These are phyloP conservation scores for Carex kokanica DNA, from an alignment of 176 grass and related monocot genomes.

Conservation along the genomic window DNA sequence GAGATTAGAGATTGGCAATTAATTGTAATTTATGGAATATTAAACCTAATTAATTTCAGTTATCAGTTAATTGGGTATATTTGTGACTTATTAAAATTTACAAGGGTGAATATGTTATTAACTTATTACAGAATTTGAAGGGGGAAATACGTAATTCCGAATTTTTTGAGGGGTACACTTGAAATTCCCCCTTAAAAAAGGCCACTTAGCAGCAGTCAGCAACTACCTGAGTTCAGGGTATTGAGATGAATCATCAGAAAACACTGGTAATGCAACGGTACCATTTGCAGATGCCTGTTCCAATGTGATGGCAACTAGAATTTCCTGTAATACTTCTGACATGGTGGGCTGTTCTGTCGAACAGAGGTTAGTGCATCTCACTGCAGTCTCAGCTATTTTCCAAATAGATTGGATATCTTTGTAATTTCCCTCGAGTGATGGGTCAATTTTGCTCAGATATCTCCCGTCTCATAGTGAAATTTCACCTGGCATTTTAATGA, in stretches of 20 bases:
- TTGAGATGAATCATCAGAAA: background rate
- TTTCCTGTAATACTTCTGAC: slow-evolving; percentile 72
- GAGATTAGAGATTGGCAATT: too few relatives aligned
- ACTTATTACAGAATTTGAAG: too few relatives aligned
- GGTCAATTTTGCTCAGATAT: slow-evolving; percentile 75
- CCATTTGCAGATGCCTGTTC: slow-evolving; percentile 27
- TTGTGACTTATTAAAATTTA: too few relatives aligned
- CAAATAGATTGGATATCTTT: slow-evolving; percentile 66
- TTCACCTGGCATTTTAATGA: slow-evolving; percentile 32
- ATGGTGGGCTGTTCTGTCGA: slow-evolving; percentile 37
- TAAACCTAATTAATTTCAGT: too few relatives aligned
- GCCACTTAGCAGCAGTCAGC: background rate
- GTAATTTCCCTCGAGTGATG: slow-evolving; percentile 32
- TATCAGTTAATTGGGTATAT: too few relatives aligned
- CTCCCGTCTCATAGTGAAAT: slow-evolving; percentile 58
- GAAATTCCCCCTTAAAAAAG: background rate
- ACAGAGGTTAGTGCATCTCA: slow-evolving; percentile 52
- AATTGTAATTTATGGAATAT: too few relatives aligned
- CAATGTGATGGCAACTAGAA: slow-evolving; percentile 72
- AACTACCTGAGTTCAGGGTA: slow-evolving; percentile 23
- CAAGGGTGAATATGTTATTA: too few relatives aligned
- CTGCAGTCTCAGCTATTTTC: slow-evolving; percentile 79
- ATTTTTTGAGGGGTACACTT: too few relatives aligned
- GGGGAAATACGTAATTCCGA: too few relatives aligned
- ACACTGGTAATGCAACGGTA: background rate